Evolutionary conservation across 768 basidiomycete genomes (phyloP).

Genomic region (Mycena metata): DNA sequence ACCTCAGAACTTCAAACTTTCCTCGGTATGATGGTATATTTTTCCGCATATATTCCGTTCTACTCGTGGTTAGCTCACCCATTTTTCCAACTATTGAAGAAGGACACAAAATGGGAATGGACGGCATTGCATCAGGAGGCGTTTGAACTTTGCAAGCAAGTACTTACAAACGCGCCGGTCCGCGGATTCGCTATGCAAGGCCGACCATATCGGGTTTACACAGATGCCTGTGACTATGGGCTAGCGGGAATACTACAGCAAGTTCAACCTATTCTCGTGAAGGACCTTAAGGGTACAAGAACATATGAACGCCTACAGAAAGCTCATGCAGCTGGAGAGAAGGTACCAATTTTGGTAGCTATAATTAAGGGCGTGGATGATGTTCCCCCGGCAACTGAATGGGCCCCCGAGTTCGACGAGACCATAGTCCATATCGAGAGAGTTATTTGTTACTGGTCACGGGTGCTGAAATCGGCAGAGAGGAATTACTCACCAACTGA

Average conservation of each 20-base stretch:
- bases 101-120: slow-evolving; percentile 8
- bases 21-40: slow-evolving; percentile 40
- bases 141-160: slow-evolving; percentile 2
- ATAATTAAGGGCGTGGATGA: slow-evolving; percentile 1
- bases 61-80: slow-evolving; percentile 48
- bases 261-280: background rate
- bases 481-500: slow-evolving; percentile 55
- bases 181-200: slow-evolving; percentile 4
- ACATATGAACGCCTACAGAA: background rate
- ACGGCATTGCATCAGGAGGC: background rate
- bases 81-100: slow-evolving; percentile 8
- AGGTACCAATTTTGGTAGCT: background rate
- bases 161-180: slow-evolving; percentile 37
- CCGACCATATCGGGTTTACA: background rate
- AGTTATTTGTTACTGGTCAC: slow-evolving; percentile 49
- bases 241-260: slow-evolving; percentile 5
- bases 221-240: slow-evolving; percentile 5
- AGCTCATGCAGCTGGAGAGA: background rate
- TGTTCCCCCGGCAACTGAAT: background rate
- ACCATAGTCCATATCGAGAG: slow-evolving; percentile 49
- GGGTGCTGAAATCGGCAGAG: slow-evolving; percentile 50
- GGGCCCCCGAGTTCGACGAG: slow-evolving; percentile 41
- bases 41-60: slow-evolving; percentile 50
- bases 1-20: slow-evolving; percentile 50
- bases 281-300: background rate